Percentiles rank a stretch among this genome's conserved stretches.
These are phyloP conservation scores for Neofusicoccum cordaticola DNA, from an alignment of 2,329 filamentous ascomycete species.

Conservation along the genomic window DNA sequence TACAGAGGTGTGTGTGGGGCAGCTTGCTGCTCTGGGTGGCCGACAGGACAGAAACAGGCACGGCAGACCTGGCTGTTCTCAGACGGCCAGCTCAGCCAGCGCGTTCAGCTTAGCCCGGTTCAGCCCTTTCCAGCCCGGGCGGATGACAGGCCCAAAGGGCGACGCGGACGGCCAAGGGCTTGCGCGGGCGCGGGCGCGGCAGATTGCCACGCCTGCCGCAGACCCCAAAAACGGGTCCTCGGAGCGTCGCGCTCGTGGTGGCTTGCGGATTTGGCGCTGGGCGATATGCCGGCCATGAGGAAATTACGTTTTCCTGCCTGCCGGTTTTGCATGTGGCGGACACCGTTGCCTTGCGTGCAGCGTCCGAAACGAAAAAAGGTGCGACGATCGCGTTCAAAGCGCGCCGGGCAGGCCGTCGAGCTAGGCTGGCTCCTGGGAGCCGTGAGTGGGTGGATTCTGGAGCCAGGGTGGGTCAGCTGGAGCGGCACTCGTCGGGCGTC, in stretches of 20 bases:
- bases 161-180: not conserved
- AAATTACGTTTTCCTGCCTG: not conserved
- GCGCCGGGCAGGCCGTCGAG: constrained; percentile 1
- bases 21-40: not conserved
- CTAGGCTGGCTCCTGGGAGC: not conserved
- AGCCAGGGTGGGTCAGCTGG: constrained; percentile 9
- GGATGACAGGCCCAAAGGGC: not conserved
- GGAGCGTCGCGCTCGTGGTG: not conserved
- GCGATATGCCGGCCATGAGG: not conserved
- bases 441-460: constrained; percentile 1
- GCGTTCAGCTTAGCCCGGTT: not conserved
- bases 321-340: not conserved
- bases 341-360: constrained; percentile 6
- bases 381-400: constrained; percentile 9
- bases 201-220: constrained; percentile 8
- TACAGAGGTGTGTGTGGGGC: not conserved
- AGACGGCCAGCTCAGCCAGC: constrained; percentile 7
- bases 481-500: constrained; percentile 1
- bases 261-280: not conserved
- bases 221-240: not conserved
- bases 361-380: not conserved
- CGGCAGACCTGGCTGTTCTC: not conserved
- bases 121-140: not conserved
- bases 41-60: not conserved
- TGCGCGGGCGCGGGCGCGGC: not conserved